A percentile compares a stretch with the other conserved stretches of the same genome.
phyloP scores from a whole-genome alignment of 495 filamentous ascomycete species.

The Evansstolkia leycettana region DNA sequence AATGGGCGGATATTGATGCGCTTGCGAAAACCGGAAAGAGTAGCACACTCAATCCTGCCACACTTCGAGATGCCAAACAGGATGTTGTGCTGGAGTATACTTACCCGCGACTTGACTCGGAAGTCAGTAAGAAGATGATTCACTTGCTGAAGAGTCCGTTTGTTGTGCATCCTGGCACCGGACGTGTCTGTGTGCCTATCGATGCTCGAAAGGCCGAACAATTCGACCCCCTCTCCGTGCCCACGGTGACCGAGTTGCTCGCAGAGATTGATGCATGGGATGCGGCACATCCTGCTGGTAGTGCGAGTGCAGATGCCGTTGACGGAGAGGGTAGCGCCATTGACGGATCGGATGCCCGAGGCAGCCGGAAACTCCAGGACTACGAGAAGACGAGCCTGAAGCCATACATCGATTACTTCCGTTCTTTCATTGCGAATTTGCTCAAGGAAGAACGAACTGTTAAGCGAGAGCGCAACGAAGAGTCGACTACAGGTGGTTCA shows the following conservation, averaged over 20 bases:
- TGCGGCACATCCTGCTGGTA: conserved; percentile 20
- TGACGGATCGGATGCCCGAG: conserved; percentile 23
- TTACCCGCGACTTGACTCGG: conserved; percentile 92
- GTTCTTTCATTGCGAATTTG: conserved; percentile 60
- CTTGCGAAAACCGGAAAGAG: conserved; percentile 62
- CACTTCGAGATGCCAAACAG: conserved; percentile 78
- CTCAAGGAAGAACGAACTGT: conserved; percentile 69
- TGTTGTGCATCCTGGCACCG: conserved; percentile 90
- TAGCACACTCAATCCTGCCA: conserved; percentile 48
- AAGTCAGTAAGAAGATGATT: conserved; percentile 93
- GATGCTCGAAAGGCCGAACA: conserved; percentile 53
- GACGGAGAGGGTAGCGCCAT: conserved; percentile 27
- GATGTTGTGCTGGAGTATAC: conserved; percentile 95
- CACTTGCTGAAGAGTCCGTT: conserved; percentile 95
- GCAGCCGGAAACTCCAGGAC: conserved; percentile 50
- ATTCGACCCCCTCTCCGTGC: conserved; percentile 80
- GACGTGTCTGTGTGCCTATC: conserved; percentile 90
- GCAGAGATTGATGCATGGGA: conserved; percentile 73
- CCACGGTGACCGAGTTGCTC: conserved; percentile 70
- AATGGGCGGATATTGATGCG: conserved; percentile 89
- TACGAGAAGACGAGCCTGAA: conserved; percentile 95
- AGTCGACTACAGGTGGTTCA: conserved; percentile 33
- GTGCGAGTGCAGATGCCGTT: conserved; percentile 16
- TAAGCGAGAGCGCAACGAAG: conserved; percentile 61
- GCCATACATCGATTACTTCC: conserved; percentile 85